Conservation (phyloP, 176 grass and related monocot genomes). For the Oryza meyeriana region DNA sequence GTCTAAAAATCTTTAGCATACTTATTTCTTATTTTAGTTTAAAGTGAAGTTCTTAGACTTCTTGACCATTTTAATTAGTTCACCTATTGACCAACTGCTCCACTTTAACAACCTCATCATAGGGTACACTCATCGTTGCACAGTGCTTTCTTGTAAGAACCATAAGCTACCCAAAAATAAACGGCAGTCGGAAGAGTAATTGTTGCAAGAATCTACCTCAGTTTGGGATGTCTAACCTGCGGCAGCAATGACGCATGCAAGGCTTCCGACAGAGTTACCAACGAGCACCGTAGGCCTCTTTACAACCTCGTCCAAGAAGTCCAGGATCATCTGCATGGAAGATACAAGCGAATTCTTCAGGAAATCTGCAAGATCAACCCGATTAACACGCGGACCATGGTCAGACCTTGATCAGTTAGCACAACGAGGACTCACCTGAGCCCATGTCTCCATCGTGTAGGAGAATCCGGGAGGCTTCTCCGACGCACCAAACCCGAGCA, state of each 20-base stretch:
- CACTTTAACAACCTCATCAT: not conserved
- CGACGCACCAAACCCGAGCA: constrained; percentile 86
- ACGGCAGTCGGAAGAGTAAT: not conserved
- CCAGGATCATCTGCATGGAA: constrained; percentile 74
- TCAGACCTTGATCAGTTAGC: not conserved
- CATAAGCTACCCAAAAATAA: not conserved
- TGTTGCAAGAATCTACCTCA: not conserved
- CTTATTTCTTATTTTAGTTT: not conserved
- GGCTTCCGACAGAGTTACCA: constrained; percentile 90
- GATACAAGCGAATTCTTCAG: not conserved
- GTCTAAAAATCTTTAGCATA: too few relatives aligned
- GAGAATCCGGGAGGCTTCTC: constrained; percentile 79
- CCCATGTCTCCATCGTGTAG: constrained; percentile 97
- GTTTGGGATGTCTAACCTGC: constrained; percentile 47
- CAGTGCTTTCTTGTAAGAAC: not conserved
- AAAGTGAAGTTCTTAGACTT: not conserved
- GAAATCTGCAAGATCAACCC: not conserved
- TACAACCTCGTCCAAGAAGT: constrained; percentile 86
- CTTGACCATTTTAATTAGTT: too few relatives aligned
- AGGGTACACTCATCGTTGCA: not conserved
- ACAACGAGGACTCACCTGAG: constrained; percentile 41
- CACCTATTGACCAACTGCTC: not conserved
- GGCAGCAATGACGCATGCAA: constrained; percentile 90
- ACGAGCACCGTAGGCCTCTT: constrained; percentile 79
- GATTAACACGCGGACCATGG: not conserved